Evolutionary conservation across 2,329 filamentous ascomycete species (phyloP).

Genomic region (Ceratocystiopsis sp.): DNA sequence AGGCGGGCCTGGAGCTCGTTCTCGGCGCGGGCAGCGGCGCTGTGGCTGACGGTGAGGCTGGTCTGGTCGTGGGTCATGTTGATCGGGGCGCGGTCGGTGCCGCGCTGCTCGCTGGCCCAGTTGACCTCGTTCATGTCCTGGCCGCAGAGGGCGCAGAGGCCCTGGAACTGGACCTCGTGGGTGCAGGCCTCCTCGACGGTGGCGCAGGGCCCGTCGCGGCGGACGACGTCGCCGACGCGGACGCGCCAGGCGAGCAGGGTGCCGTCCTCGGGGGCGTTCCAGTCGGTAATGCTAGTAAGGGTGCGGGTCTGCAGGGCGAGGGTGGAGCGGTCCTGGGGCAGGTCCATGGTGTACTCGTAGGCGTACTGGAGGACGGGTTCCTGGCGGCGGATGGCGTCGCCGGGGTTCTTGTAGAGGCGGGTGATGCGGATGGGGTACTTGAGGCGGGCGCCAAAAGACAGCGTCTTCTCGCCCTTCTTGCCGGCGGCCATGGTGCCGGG

Average conservation of each 20-base stretch:
- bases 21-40: conserved; percentile 66
- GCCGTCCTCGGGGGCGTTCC: conserved; percentile 72
- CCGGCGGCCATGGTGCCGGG: conserved; percentile 6
- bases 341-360: conserved; percentile 62
- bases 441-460: conserved; percentile 44
- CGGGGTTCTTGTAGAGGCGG: conserved; percentile 59
- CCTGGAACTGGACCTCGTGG: conserved; percentile 80
- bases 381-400: conserved; percentile 59
- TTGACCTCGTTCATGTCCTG: conserved; percentile 88
- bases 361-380: conserved; percentile 74
- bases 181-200: conserved; percentile 82
- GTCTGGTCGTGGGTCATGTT: conserved; percentile 92
- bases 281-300: conserved; percentile 56
- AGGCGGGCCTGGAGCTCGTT: conserved; percentile 74
- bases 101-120: conserved; percentile 64
- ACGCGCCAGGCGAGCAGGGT: conserved; percentile 63
- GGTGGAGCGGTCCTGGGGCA: conserved; percentile 44
- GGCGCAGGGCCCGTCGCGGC: conserved; percentile 40
- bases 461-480: conserved; percentile 12
- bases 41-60: conserved; percentile 65
- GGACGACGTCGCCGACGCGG: conserved; percentile 45
- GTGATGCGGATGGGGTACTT: conserved; percentile 90
- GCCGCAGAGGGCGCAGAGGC: conserved; percentile 81
- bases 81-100: conserved; percentile 76
- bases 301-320: conserved; percentile 47